phyloP scores from a whole-genome alignment of 306 rosid species.

The Myrica gale region DNA sequence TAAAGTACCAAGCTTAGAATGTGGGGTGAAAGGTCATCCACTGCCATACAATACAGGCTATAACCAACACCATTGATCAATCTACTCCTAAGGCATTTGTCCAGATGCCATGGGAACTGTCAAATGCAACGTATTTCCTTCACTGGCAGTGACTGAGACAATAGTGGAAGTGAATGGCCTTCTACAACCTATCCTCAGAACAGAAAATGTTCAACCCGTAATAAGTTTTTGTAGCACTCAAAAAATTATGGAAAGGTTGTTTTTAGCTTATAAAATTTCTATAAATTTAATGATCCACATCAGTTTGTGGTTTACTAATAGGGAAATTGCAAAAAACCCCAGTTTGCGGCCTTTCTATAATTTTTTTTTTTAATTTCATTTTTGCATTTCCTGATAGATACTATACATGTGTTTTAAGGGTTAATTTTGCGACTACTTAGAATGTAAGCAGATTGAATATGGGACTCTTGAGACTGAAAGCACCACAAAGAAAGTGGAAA shows the following conservation, averaged over 20 bases:
- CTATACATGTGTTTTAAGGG: neutral
- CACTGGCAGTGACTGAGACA: neutral
- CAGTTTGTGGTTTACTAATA: slow-evolving; percentile 1
- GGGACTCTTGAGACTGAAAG: neutral
- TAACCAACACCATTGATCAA: neutral
- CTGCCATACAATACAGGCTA: neutral
- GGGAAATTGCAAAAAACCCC: neutral
- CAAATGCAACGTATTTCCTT: neutral
- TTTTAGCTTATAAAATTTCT: neutral
- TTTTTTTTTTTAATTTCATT: neutral
- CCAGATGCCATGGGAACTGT: neutral
- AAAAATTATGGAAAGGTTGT: neutral
- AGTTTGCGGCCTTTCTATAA: neutral
- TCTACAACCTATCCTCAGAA: neutral
- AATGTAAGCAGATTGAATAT: slow-evolving; percentile 2
- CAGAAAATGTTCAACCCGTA: neutral
- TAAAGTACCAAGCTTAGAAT: slow-evolving; percentile 7
- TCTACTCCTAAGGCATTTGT: neutral
- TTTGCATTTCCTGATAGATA: neutral
- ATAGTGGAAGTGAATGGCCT: neutral
- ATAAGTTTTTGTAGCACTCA: neutral
- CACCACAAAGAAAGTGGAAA: neutral
- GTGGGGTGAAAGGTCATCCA: neutral
- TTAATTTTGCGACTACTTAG: slow-evolving; percentile 1
- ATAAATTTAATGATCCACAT: neutral